These are phyloP conservation scores for Hanseniaspora jakobsenii DNA, from an alignment of 805 yeast species.

Conservation along the genomic window DNA sequence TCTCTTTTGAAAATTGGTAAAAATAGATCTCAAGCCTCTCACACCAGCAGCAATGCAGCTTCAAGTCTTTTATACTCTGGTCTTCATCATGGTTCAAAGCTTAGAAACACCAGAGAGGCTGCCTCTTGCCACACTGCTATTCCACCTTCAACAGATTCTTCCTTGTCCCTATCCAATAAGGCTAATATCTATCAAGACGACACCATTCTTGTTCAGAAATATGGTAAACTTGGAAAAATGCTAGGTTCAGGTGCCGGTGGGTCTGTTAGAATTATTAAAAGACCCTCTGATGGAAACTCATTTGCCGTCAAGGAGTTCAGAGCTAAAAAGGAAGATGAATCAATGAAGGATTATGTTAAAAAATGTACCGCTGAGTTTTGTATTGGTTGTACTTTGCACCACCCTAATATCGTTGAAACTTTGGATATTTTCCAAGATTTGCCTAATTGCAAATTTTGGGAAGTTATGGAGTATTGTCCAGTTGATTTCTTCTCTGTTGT, in stretches of 20 bases:
- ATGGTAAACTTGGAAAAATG: slow-evolving; percentile 62
- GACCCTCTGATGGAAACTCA: slow-evolving; percentile 56
- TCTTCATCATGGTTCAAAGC: slow-evolving; percentile 16
- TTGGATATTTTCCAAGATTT: slow-evolving; percentile 49
- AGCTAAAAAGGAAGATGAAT: slow-evolving; percentile 56
- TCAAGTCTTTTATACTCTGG: neutral
- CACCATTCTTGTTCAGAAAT: slow-evolving; percentile 44
- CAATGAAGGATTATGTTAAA: slow-evolving; percentile 65
- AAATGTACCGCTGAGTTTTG: slow-evolving; percentile 84
- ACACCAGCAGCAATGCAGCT: neutral
- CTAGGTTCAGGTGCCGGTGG: slow-evolving; percentile 86
- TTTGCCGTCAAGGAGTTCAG: slow-evolving; percentile 80
- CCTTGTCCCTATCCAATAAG: slow-evolving; percentile 26
- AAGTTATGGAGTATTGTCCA: slow-evolving; percentile 80
- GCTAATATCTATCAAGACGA: slow-evolving; percentile 38
- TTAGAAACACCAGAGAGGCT: slow-evolving; percentile 17
- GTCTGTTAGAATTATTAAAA: slow-evolving; percentile 56
- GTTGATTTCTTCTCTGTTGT: slow-evolving; percentile 76
- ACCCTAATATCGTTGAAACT: slow-evolving; percentile 69
- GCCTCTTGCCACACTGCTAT: slow-evolving; percentile 25
- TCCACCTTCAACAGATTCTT: slow-evolving; percentile 29
- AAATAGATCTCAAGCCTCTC: slow-evolving; percentile 6
- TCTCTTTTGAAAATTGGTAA: slow-evolving; percentile 14
- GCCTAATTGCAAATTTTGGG: slow-evolving; percentile 59
- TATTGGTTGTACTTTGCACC: slow-evolving; percentile 70